These are phyloP conservation scores for Secale cereale DNA, from an alignment of 176 grass and related monocot genomes.

Conservation along the genomic window DNA sequence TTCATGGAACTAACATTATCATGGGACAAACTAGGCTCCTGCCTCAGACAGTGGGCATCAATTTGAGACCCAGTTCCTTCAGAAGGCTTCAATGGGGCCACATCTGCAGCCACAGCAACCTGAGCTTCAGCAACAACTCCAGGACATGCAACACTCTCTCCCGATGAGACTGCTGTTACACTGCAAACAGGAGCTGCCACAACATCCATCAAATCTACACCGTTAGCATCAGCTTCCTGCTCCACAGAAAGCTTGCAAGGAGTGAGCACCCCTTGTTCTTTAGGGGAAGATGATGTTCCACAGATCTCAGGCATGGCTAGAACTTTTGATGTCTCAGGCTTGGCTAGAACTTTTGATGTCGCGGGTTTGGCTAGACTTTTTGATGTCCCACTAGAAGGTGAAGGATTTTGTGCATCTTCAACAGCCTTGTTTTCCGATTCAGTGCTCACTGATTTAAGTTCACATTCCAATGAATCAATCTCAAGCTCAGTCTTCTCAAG, in stretches of 20 bases:
- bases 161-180: conserved; percentile 34
- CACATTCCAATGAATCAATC: conserved; percentile 86
- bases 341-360: too few species aligned
- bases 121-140: conserved; percentile 10
- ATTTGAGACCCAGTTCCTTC: conserved; percentile 10
- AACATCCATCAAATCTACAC: conserved; percentile 23
- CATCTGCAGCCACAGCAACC: conserved; percentile 9
- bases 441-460: conserved; percentile 48
- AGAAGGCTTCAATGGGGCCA: conserved; percentile 14
- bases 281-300: not conserved
- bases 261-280: conserved; percentile 29
- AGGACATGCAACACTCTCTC: conserved; percentile 34
- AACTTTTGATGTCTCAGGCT: too few species aligned
- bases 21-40: conserved; percentile 27
- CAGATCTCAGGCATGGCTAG: not conserved
- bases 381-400: conserved; percentile 33
- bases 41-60: conserved; percentile 9
- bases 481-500: conserved; percentile 79
- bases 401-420: conserved; percentile 33
- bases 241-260: conserved; percentile 13
- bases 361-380: conserved; percentile 17
- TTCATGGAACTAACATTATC: conserved; percentile 29
- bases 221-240: conserved; percentile 6
- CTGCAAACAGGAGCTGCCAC: conserved; percentile 3
- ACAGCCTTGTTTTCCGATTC: conserved; percentile 17